phyloP scores from a whole-genome alignment of 345 rosid species.

The Aquilaria sinensis region DNA sequence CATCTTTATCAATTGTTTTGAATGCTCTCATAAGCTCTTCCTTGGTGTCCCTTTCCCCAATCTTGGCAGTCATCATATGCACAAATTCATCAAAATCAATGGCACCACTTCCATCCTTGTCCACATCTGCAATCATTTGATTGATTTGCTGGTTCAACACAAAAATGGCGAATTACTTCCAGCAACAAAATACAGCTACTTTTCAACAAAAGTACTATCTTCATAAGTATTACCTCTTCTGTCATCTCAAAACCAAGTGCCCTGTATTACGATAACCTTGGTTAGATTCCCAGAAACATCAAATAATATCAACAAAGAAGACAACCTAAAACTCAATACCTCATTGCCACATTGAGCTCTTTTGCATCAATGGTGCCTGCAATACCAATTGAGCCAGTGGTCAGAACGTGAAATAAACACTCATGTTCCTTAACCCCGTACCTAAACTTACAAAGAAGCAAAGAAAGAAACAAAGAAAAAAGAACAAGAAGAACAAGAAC shows the following conservation, averaged over 20 bases:
- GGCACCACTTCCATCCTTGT: slow-evolving; percentile 94
- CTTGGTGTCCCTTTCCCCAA: slow-evolving; percentile 90
- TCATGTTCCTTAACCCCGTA: slow-evolving; percentile 4
- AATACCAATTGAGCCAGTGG: no score
- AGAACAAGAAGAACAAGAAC: neutral
- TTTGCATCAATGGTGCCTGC: slow-evolving; percentile 92
- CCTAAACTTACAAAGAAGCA: neutral
- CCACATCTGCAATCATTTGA: slow-evolving; percentile 98
- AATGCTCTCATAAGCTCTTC: slow-evolving; percentile 89
- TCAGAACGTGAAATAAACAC: slow-evolving; percentile 5
- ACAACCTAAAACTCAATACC: slow-evolving; percentile 30
- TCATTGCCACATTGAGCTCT: slow-evolving; percentile 98
- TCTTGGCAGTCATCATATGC: slow-evolving; percentile 95
- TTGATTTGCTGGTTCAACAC: slow-evolving; percentile 62
- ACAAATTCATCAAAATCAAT: slow-evolving; percentile 95
- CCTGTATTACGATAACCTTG: slow-evolving; percentile 38
- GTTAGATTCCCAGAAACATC: slow-evolving; percentile 5
- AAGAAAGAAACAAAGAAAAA: neutral
- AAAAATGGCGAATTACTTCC: neutral
- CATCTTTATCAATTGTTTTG: slow-evolving; percentile 76
- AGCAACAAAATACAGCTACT: neutral
- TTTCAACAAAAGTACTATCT: neutral
- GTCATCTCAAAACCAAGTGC: slow-evolving; percentile 98
- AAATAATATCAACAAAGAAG: neutral
- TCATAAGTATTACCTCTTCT: slow-evolving; percentile 53